These are phyloP conservation scores for Lithohypha guttulata DNA, from an alignment of 2,329 filamentous ascomycete species.

Conservation along the genomic window DNA sequence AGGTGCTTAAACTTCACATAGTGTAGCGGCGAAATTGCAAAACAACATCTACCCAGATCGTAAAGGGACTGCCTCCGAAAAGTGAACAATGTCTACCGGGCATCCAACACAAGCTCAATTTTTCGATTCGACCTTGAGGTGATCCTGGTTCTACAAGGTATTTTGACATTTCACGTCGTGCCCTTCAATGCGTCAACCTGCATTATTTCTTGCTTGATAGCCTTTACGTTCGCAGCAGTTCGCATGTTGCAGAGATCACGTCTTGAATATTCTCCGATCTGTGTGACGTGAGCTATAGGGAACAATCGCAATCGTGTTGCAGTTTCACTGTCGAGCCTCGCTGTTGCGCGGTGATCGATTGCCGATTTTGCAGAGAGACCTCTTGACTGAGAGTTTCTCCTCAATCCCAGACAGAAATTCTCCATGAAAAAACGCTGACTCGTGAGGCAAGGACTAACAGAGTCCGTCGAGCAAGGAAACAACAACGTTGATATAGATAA, in stretches of 20 bases:
- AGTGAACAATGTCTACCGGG: constrained; percentile 3
- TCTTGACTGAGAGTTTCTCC: constrained; percentile 10
- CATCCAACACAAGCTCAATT: not conserved
- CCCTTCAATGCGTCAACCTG: constrained; percentile 4
- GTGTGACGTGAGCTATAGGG: not conserved
- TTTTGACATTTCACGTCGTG: not conserved
- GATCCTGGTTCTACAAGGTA: not conserved
- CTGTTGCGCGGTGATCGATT: no score
- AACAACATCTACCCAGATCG: no score
- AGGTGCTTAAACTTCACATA: constrained; percentile 1
- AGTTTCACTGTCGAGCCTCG: no score
- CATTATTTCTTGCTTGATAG: not conserved
- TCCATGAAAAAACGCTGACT: no score
- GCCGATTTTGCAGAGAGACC: constrained; percentile 7
- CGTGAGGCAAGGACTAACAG: no score
- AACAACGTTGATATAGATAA: constrained; percentile 3
- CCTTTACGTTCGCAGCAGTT: constrained; percentile 4
- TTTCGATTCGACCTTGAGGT: not conserved
- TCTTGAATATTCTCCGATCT: constrained; percentile 5
- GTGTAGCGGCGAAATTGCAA: not conserved
- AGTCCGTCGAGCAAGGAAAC: constrained; percentile 2
- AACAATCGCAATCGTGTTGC: no score
- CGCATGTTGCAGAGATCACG: not conserved
- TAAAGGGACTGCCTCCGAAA: constrained; percentile 4
- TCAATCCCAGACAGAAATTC: not conserved